Conservation (phyloP, 306 rosid species). For the Inga leiocalycina region DNA sequence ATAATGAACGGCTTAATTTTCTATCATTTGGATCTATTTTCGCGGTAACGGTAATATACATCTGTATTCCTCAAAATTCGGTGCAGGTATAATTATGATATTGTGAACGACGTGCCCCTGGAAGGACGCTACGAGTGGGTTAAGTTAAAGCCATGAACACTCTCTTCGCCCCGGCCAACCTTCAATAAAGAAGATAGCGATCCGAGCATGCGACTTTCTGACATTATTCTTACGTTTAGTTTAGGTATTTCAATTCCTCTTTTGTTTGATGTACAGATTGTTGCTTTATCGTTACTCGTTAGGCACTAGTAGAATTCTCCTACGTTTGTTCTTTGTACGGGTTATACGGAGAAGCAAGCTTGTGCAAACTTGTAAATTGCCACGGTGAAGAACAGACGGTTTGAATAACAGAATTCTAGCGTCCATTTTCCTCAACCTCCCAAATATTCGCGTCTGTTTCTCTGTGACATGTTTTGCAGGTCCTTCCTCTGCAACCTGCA, state of each 20-base stretch:
- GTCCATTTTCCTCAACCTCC: conserved; percentile 37
- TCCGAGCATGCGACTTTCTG: conserved; percentile 34
- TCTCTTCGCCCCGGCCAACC: neutral
- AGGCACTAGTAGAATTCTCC: conserved; percentile 25
- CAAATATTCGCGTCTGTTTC: conserved; percentile 46
- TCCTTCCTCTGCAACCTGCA: conserved; percentile 28
- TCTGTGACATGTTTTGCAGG: conserved; percentile 37
- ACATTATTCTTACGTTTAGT: conserved; percentile 38
- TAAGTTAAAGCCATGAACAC: conserved; percentile 61
- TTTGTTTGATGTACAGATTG: conserved; percentile 51
- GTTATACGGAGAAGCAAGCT: conserved; percentile 26
- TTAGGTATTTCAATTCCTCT: conserved; percentile 41
- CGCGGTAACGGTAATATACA: conserved; percentile 7
- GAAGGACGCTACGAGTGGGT: conserved; percentile 96
- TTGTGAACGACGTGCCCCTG: conserved; percentile 69
- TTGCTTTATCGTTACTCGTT: neutral
- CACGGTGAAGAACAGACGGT: conserved; percentile 41
- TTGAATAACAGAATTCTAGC: conserved; percentile 22
- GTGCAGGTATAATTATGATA: conserved; percentile 83
- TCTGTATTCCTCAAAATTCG: conserved; percentile 6
- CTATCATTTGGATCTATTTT: conserved; percentile 1
- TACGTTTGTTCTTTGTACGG: conserved; percentile 49
- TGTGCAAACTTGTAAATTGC: conserved; percentile 46
- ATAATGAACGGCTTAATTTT: neutral
- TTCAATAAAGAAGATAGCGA: conserved; percentile 5